phyloP scores from a whole-genome alignment of 2,329 filamentous ascomycete genomes.

The Pezicula carpinea region DNA sequence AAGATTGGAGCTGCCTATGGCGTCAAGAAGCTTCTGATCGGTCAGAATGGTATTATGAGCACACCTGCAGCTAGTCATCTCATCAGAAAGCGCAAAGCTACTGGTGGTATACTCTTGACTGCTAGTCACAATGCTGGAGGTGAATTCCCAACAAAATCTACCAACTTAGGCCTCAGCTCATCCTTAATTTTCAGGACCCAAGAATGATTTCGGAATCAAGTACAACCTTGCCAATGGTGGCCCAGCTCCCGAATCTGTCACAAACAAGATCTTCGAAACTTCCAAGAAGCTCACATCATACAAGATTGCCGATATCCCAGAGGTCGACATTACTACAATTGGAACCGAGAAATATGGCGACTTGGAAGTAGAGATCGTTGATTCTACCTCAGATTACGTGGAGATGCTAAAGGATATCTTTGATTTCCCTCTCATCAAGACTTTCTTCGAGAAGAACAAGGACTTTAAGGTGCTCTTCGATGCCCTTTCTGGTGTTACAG shows the following conservation, averaged over 20 bases:
- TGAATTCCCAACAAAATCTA: constrained; percentile 32
- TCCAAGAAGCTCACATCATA: constrained; percentile 89
- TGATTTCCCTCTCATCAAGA: constrained; percentile 93
- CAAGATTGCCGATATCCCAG: constrained; percentile 83
- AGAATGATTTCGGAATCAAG: constrained; percentile 98
- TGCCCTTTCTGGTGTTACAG: constrained; percentile 89
- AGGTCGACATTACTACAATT: constrained; percentile 78
- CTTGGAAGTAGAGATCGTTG: constrained; percentile 91
- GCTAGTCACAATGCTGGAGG: constrained; percentile 98
- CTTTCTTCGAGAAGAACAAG: constrained; percentile 79
- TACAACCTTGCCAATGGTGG: constrained; percentile 98
- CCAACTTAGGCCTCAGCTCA: constrained; percentile 1
- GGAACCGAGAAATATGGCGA: constrained; percentile 79
- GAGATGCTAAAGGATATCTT: constrained; percentile 98
- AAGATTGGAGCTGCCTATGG: constrained; percentile 97
- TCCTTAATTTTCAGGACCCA: constrained; percentile 58
- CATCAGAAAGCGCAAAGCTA: constrained; percentile 91
- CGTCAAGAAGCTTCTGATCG: constrained; percentile 97
- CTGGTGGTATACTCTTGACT: constrained; percentile 92
- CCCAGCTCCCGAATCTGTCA: constrained; percentile 91
- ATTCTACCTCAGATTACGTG: constrained; percentile 88
- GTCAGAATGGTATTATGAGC: constrained; percentile 92
- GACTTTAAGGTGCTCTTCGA: constrained; percentile 98
- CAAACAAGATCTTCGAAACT: constrained; percentile 93
- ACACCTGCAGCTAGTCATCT: constrained; percentile 95